Evolutionary conservation across 495 filamentous ascomycete genomes (phyloP), one percentile per base, ranked within the genome.

Genomic region (Gamarada debralockiae): DNA sequence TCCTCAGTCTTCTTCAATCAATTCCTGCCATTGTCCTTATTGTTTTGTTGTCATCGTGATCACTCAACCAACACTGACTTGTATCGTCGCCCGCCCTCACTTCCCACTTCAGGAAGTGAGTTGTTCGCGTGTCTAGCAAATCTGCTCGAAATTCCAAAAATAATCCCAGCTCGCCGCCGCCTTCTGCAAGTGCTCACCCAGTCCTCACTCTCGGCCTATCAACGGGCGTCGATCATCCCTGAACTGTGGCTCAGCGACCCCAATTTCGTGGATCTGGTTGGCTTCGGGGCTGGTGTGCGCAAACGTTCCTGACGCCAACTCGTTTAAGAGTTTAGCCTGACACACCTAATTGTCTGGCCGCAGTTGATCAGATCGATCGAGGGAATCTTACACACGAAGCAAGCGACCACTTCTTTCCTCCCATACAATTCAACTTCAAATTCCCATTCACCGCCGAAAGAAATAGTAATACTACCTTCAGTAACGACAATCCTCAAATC

Each of bases 121-220:
- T n/a, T n/a, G n/a, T n/a, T n/a, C n/a, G n/a, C n/a, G n/a, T n/a
- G 37, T 40, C 14, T 15, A 15, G 14, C 18, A 15, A n/a, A n/a
- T n/a, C 41, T 20, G 22, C 22, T 33, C 40, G 33, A 54, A 43
- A 54, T 54, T 43, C 50, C 51, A 39, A 54, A 54, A 54, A 54
- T 54, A 54, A 44, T 3, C n/a, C 23, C 39, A 18, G 18, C 31
- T 46, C 37, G 21, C 39, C 38, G 3, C 23, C 33, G 1, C 14
- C 49, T 31, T 36, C 48, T 13, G 24, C 34, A 41, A 1, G n/a
- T 17, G 31, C 36, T 20, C 36, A 17, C 22, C n/a, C 3, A 25
- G 9, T 25, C 31, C 36, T 37, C 29, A 22, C 9, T 29, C 9
- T 13, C 34, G 27, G 15, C 38, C 52, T 34, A 48, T 25, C 40